phyloP scores from a whole-genome alignment of 305 asterid genomes.

The Andrographis paniculata region DNA sequence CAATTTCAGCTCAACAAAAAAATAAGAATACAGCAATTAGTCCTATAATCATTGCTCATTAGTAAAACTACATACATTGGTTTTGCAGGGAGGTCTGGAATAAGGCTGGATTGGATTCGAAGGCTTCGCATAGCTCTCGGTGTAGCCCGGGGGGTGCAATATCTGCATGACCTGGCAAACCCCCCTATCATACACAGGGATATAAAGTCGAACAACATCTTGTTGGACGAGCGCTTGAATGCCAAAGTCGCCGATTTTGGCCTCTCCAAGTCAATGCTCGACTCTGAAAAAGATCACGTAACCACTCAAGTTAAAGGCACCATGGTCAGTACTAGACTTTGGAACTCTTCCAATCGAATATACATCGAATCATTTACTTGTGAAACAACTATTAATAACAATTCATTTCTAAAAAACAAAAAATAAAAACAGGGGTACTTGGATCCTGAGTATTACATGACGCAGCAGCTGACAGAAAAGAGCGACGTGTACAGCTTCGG shows the following conservation, averaged over 20 bases:
- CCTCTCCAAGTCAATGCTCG: slow-evolving; percentile 44
- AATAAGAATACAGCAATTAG: background rate
- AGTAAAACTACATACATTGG: background rate
- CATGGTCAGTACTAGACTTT: slow-evolving; percentile 34
- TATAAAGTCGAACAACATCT: slow-evolving; percentile 49
- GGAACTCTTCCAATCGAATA: background rate
- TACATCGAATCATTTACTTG: too few species aligned
- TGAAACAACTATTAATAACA: too few species aligned
- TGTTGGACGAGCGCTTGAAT: slow-evolving; percentile 40
- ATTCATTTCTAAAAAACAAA: too few species aligned
- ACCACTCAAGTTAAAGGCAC: slow-evolving; percentile 70
- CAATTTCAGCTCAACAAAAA: too few species aligned
- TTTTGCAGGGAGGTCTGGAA: slow-evolving; percentile 41
- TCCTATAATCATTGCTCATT: background rate
- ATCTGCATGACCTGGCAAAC: slow-evolving; percentile 54
- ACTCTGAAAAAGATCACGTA: slow-evolving; percentile 35
- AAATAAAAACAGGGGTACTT: slow-evolving; percentile 47
- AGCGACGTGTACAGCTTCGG: slow-evolving; percentile 66
- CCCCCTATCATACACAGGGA: slow-evolving; percentile 69
- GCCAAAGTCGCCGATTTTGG: slow-evolving; percentile 77
- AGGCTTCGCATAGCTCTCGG: slow-evolving; percentile 53
- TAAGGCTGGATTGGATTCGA: slow-evolving; percentile 55
- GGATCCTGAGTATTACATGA: slow-evolving; percentile 73
- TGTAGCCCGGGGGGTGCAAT: slow-evolving; percentile 50
- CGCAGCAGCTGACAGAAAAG: slow-evolving; percentile 50